Evolutionary conservation across 768 basidiomycete species (phyloP).

Genomic region (Lactarius deliciosus): DNA sequence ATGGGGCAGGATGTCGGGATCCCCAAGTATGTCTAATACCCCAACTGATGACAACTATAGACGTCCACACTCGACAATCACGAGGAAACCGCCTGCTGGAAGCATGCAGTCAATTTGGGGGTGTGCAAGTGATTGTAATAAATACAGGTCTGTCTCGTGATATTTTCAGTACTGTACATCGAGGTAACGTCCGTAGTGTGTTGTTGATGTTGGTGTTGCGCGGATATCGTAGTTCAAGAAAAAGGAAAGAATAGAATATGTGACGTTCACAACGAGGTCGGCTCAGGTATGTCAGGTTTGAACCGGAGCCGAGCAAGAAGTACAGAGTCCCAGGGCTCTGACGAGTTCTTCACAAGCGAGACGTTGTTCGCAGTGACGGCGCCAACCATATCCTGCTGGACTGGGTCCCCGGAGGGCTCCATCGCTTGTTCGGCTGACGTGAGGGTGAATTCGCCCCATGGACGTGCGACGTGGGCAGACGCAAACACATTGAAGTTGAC

Average conservation of each 20-base stretch:
- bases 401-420: slow-evolving; percentile 40
- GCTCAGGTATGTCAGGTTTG: slow-evolving; percentile 57
- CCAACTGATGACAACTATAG: neutral
- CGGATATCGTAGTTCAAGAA: neutral
- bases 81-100: neutral
- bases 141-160: neutral
- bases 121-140: neutral
- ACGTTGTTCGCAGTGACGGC: slow-evolving; percentile 48
- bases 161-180: neutral
- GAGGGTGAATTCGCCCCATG: slow-evolving; percentile 75
- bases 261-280: slow-evolving; percentile 47
- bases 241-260: neutral
- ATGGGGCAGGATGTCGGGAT: neutral
- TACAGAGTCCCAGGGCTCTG: slow-evolving; percentile 52
- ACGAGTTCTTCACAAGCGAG: slow-evolving; percentile 41
- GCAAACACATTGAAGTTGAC: slow-evolving; percentile 72
- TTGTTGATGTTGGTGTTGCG: neutral
- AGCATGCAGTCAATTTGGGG: neutral
- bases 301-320: slow-evolving; percentile 65
- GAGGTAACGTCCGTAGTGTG: neutral
- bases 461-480: slow-evolving; percentile 47
- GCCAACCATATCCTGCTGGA: slow-evolving; percentile 42
- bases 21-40: neutral
- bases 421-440: slow-evolving; percentile 41
- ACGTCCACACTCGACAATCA: neutral